These are phyloP conservation scores for Bacidia rubella DNA, from an alignment of 495 filamentous ascomycete species.

Conservation along the genomic window DNA sequence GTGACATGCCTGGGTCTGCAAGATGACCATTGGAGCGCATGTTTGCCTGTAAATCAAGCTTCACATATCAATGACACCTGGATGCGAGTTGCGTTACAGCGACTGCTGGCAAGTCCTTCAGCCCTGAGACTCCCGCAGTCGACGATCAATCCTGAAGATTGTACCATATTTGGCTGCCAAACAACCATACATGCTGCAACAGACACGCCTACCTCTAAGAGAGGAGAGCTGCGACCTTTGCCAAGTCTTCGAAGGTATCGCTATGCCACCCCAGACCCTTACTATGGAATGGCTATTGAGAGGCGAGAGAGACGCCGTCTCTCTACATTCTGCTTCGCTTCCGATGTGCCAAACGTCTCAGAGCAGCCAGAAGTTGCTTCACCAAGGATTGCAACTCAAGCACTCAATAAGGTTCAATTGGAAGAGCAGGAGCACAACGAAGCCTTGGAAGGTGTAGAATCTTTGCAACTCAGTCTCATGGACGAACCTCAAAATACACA, in stretches of 20 bases:
- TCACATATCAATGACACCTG: not conserved
- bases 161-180: too few relatives aligned
- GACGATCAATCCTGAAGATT: not conserved
- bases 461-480: slow-evolving; percentile 2
- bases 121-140: too few relatives aligned
- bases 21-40: not conserved
- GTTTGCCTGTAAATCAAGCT: not conserved
- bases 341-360: not conserved
- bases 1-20: too few relatives aligned
- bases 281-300: not conserved
- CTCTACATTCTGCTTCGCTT: not conserved
- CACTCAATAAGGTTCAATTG: not conserved
- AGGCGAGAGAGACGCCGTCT: not conserved
- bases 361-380: not conserved
- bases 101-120: slow-evolving; percentile 11
- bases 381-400: not conserved
- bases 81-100: slow-evolving; percentile 16
- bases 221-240: too few relatives aligned
- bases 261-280: not conserved
- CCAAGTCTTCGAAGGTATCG: too few relatives aligned
- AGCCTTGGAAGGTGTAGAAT: too few relatives aligned
- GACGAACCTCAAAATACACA: slow-evolving; percentile 5
- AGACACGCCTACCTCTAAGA: too few relatives aligned
- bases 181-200: too few relatives aligned
- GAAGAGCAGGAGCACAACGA: not conserved